Percentiles rank a stretch among this genome's conserved stretches.
Conservation (phyloP, 75 land plant genomes). For the Picea sitchensis region DNA sequence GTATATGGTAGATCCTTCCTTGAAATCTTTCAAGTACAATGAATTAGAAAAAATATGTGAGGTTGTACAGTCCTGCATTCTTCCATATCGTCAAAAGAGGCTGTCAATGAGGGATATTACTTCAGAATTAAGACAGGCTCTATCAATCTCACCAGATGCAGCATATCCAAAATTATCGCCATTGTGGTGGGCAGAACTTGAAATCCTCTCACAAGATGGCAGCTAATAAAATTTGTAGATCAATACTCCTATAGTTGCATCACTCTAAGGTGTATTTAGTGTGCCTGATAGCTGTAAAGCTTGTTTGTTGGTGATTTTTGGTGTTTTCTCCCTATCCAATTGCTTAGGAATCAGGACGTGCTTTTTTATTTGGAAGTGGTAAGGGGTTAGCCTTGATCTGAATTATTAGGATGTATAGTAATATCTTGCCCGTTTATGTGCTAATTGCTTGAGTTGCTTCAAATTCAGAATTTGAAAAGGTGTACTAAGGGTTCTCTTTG, state of each 20-base stretch:
- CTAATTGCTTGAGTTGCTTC: neutral
- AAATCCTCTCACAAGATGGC: constrained; percentile 69
- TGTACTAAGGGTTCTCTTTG: neutral
- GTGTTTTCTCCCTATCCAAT: neutral
- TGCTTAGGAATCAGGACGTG: neutral
- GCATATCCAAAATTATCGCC: constrained; percentile 70
- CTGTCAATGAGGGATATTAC: constrained; percentile 64
- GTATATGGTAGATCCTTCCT: constrained; percentile 73
- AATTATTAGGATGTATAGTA: neutral
- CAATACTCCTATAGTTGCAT: neutral
- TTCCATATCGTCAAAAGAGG: constrained; percentile 38
- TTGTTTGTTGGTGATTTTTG: constrained; percentile 1
- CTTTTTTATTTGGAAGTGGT: neutral
- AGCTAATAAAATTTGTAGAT: constrained; percentile 20
- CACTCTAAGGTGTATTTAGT: neutral
- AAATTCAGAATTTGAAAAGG: neutral
- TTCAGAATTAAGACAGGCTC: constrained; percentile 40
- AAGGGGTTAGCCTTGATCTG: neutral
- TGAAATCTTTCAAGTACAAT: constrained; percentile 62
- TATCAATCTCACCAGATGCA: constrained; percentile 50
- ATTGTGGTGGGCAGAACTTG: constrained; percentile 91
- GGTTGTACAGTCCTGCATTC: constrained; percentile 58
- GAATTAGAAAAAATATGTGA: constrained; percentile 75
- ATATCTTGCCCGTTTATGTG: neutral
- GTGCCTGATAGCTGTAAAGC: constrained; percentile 2